Conservation (phyloP, 164 flowering plant genomes). For the Piper betle region DNA sequence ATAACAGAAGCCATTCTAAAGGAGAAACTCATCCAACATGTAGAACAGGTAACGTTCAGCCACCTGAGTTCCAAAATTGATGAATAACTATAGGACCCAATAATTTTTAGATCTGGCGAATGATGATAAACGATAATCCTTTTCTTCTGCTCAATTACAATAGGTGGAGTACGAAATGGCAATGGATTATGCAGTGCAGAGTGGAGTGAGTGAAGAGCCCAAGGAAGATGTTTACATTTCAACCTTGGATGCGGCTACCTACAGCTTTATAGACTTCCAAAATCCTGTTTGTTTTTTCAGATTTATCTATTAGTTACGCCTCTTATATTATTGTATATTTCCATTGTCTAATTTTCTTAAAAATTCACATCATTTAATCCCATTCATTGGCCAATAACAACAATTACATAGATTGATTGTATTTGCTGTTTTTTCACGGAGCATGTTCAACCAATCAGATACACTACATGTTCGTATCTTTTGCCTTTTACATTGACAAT, state of each 20-base stretch:
- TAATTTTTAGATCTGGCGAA: not conserved
- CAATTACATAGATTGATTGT: too few species aligned
- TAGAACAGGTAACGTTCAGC: conserved; percentile 56
- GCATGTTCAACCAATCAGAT: too few species aligned
- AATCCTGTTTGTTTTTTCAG: conserved; percentile 62
- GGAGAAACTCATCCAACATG: conserved; percentile 77
- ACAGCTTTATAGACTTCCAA: conserved; percentile 36
- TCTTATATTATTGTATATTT: not conserved
- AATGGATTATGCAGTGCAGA: conserved; percentile 66
- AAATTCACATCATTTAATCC: not conserved
- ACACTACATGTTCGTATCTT: too few species aligned
- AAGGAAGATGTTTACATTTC: conserved; percentile 54
- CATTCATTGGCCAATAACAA: too few species aligned
- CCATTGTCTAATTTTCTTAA: not conserved
- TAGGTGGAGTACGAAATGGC: conserved; percentile 91
- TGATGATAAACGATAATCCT: not conserved
- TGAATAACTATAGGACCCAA: not conserved
- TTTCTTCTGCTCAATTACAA: conserved; percentile 1
- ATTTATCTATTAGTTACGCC: conserved; percentile 25
- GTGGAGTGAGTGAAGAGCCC: conserved; percentile 74
- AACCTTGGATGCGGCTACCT: conserved; percentile 25
- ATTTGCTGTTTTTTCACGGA: too few species aligned
- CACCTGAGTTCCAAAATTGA: not conserved
- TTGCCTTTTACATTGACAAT: too few species aligned
- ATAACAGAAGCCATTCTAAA: conserved; percentile 48